These are phyloP conservation scores for Candida sanyaensis DNA, from an alignment of 1,139 yeast species.

Conservation along the genomic window DNA sequence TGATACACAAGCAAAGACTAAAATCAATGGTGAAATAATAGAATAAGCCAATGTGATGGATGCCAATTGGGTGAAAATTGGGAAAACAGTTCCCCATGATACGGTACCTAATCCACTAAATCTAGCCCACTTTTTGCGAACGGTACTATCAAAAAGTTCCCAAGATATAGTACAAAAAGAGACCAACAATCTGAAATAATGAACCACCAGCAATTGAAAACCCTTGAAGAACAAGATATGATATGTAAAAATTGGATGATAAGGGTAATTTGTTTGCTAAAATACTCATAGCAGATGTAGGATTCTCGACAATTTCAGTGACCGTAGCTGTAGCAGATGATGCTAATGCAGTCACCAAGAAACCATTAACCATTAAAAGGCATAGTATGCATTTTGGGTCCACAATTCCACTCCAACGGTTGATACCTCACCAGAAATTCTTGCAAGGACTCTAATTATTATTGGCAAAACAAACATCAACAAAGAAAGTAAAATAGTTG, in stretches of 20 bases:
- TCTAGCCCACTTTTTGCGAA: slow-evolving; percentile 84
- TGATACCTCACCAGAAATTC: slow-evolving; percentile 65
- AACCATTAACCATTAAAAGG: slow-evolving; percentile 69
- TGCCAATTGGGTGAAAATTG: slow-evolving; percentile 78
- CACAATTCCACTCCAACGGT: slow-evolving; percentile 65
- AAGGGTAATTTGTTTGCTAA: slow-evolving; percentile 80
- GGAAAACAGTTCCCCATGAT: slow-evolving; percentile 90
- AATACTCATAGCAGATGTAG: slow-evolving; percentile 65
- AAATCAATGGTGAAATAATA: slow-evolving; percentile 72
- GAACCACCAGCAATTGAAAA: slow-evolving; percentile 79
- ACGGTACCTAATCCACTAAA: slow-evolving; percentile 61
- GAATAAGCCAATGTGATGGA: slow-evolving; percentile 80
- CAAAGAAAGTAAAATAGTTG: slow-evolving; percentile 64
- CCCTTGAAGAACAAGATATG: slow-evolving; percentile 78
- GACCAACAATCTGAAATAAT: slow-evolving; percentile 73
- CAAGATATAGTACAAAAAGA: slow-evolving; percentile 68
- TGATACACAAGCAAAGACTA: slow-evolving; percentile 69
- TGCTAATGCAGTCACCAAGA: slow-evolving; percentile 67
- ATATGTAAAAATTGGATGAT: slow-evolving; percentile 82
- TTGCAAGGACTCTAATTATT: slow-evolving; percentile 71
- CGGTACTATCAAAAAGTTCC: slow-evolving; percentile 79
- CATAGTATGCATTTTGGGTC: slow-evolving; percentile 76
- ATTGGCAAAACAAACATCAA: slow-evolving; percentile 81
- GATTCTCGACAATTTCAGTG: slow-evolving; percentile 62
- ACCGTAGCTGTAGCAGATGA: slow-evolving; percentile 78